Conservation (phyloP, 768 basidiomycete species). For the Clavulina sp. region DNA sequence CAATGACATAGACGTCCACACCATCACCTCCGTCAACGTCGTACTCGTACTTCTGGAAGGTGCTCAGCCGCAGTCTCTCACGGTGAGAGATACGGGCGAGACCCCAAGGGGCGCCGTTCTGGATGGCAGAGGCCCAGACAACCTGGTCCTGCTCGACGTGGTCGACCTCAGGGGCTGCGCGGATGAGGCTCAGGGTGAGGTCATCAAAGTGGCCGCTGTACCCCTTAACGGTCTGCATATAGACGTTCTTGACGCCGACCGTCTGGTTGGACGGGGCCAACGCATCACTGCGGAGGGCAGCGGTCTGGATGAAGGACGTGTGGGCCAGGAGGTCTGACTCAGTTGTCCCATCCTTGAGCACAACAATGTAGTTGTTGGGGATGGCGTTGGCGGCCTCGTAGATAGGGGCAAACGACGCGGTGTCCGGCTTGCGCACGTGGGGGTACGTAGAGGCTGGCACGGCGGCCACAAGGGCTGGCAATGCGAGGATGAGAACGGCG, state of each 20-base stretch:
- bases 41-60: constrained; percentile 72
- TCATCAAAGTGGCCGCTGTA: constrained; percentile 70
- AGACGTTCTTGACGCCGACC: constrained; percentile 44
- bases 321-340: constrained; percentile 49
- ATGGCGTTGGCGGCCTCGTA: constrained; percentile 33
- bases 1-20: constrained; percentile 59
- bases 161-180: constrained; percentile 73
- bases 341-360: constrained; percentile 58
- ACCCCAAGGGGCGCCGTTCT: constrained; percentile 80
- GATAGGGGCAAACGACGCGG: not conserved
- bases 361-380: constrained; percentile 89
- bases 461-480: not conserved
- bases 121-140: constrained; percentile 31
- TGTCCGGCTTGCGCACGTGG: not conserved
- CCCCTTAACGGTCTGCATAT: constrained; percentile 48
- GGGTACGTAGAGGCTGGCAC: constrained; percentile 1
- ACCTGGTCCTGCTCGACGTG: constrained; percentile 90
- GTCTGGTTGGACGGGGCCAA: constrained; percentile 31
- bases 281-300: constrained; percentile 15
- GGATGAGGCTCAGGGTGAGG: constrained; percentile 52
- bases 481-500: constrained; percentile 1
- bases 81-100: constrained; percentile 91
- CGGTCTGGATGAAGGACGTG: constrained; percentile 48
- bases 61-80: constrained; percentile 48
- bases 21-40: constrained; percentile 64